Evolutionary conservation across 225 moss, liverwort and hornwort genomes (phyloP), one percentile per base, ranked within the genome.

Genomic region (Antitrichia curtipendula): DNA sequence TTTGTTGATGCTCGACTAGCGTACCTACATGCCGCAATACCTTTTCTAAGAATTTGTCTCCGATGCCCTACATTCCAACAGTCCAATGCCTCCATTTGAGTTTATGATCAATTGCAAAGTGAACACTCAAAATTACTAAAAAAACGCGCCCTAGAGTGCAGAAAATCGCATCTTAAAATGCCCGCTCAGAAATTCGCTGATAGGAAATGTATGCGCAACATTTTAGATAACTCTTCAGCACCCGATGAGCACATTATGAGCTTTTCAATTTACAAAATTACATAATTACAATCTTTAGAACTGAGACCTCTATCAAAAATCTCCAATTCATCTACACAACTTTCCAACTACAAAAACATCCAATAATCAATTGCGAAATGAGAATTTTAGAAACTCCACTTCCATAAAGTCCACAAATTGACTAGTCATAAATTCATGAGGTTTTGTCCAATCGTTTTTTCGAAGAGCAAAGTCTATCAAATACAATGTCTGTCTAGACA

Each of bases 21-120:
- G 91, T 91, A 62, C 89, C 69, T 73, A 92, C 75, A 87, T 82
- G 91, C 68, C 88, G 91, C 76, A 89, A 78, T 74, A 80, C 47
- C 82, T 84, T 87, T 84, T 88, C 88, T 76, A 88, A 45, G 18
- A 68, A 79, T 52, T 52, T 27, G 52, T 78, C 85, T 73, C 75
- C 73, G 40, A 79, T 40, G 40, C 54, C 83, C 89, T 89, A 79
- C 89, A 85, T 83, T 87, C 80, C 89, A 84, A 81, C 59, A 85
- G 81, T 36, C 34, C 65, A 74, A 72, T 40, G 82, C 79, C 49
- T 73, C 57, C 53, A 53, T 61, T 54, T 84, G 77, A 84, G 81
- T 81, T 89, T 16, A 28, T 19, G 50, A 90, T 61, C 56, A 74
- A 49, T 62, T 45, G 60, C 86, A 78, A 45, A 47, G 41, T 22